Percentiles rank a stretch among this genome's conserved stretches.
Conservation (phyloP, 192 early-diverging fungal genomes). For the Thoreauomyces humboldtii region DNA sequence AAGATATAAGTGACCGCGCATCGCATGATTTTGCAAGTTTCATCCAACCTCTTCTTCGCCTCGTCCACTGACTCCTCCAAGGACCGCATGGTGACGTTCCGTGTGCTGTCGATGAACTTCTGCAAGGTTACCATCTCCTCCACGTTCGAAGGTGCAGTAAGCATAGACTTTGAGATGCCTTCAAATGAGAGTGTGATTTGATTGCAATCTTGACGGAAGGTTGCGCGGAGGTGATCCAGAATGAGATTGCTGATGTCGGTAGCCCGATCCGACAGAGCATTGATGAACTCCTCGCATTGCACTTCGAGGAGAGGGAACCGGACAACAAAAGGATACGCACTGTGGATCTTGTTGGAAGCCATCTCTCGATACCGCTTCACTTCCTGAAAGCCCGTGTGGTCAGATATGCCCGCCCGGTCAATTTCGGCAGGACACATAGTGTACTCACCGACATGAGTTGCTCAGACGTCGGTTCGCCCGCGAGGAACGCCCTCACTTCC, state of each 20-base stretch:
- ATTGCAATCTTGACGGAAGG: conserved; percentile 28
- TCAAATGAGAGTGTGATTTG: conserved; percentile 46
- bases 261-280: conserved; percentile 45
- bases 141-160: conserved; percentile 48
- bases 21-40: neutral
- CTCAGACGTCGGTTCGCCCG: conserved; percentile 41
- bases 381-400: too few species aligned
- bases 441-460: conserved; percentile 43
- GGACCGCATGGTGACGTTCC: conserved; percentile 38
- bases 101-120: conserved; percentile 50
- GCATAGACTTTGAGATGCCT: conserved; percentile 44
- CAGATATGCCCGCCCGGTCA: too few species aligned
- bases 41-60: conserved; percentile 58
- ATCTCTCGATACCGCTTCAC: conserved; percentile 40
- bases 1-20: neutral
- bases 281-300: conserved; percentile 54
- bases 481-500: conserved; percentile 52
- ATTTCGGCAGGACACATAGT: neutral
- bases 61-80: conserved; percentile 59
- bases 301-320: conserved; percentile 54
- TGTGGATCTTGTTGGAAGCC: conserved; percentile 41
- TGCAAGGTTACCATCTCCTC: conserved; percentile 61
- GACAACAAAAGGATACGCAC: conserved; percentile 54
- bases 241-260: conserved; percentile 41
- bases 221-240: conserved; percentile 40